Base-by-base conservation (phyloP, 2,329 filamentous ascomycete species). In the Cladophialophora psammophila region DNA sequence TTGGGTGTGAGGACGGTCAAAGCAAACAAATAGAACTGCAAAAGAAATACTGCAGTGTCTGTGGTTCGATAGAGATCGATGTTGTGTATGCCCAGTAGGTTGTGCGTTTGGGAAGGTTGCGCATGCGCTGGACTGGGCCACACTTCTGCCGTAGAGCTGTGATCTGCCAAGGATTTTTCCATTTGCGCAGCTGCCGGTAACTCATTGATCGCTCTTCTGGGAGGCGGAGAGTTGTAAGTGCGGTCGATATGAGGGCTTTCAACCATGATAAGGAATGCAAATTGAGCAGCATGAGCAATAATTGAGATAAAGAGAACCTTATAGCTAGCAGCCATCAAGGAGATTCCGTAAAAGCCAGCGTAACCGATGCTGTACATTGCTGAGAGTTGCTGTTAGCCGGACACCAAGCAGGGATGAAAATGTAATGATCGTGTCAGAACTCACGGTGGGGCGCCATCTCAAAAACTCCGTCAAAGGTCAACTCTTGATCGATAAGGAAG, bases 221-320 rank as follows among this genome's bases (percentile, higher is more conserved):
- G 92, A 52, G 91, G 87, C 60, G 94, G 94, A 38, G 93, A 88
- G 76, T 97, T 97, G 84, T 99, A 99, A 3, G 90, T 97, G 83
- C 96, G 96, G 75, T 98, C 93, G 80, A 99, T 99, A 76, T 99
- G 95, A 60, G 95, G 95, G 75, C 96, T 97, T 81, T 99, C 95
- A 71, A 99, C 92, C 68, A 93, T 84, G 61, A 92, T 88, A 71
- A 99, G 85, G 82, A 99, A 99, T 67, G 90, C 90, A 78, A 99
- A 94, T 81, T 99, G 95, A 66, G 94, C 92, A 74, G 93, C 88
- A 81, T 99, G 95, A 68, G 94, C 95, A 75, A 96, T 81, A 75
- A 99, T 94, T 64, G 95, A 98, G 78, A 98, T 97, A 84, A 96
- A 94, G 58, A 99, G 86, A 66, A 99, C 94, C 75, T 94, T 93